These are phyloP conservation scores for Ustilago nuda DNA, from an alignment of 1,284 basidiomycete genomes.

Conservation along the genomic window DNA sequence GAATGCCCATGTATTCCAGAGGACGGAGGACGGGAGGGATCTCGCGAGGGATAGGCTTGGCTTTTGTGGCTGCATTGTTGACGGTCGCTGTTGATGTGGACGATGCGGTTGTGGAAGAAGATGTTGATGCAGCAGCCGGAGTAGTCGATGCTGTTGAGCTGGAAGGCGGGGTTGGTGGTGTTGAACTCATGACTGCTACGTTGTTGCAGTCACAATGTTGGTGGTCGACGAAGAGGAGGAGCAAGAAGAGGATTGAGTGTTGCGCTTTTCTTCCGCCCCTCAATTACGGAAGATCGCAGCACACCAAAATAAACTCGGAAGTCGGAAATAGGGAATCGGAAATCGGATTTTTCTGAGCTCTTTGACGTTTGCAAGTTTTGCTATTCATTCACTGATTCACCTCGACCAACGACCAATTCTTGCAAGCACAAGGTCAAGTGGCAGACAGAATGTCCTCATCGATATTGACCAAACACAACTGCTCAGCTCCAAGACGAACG, in stretches of 20 bases:
- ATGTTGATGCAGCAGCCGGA: slow-evolving; percentile 8
- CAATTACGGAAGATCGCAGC: slow-evolving; percentile 20
- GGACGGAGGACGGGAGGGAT: slow-evolving; percentile 63
- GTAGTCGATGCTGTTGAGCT: slow-evolving; percentile 9
- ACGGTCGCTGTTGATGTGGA: slow-evolving; percentile 11
- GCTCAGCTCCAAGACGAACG: slow-evolving; percentile 16
- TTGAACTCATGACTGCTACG: slow-evolving; percentile 24
- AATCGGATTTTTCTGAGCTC: not conserved
- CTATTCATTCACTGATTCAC: not conserved
- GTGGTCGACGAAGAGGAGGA: slow-evolving; percentile 3
- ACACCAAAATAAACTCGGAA: not conserved
- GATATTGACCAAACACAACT: not conserved
- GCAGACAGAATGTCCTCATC: slow-evolving; percentile 7
- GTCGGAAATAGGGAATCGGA: too few relatives aligned
- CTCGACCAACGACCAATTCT: not conserved
- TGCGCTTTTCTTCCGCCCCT: not conserved
- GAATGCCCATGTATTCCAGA: slow-evolving; percentile 72
- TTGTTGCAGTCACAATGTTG: slow-evolving; percentile 6
- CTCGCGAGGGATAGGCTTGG: slow-evolving; percentile 44
- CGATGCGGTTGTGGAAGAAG: slow-evolving; percentile 17
- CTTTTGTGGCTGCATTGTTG: slow-evolving; percentile 18
- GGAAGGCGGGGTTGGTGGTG: slow-evolving; percentile 17
- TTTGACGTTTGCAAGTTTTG: slow-evolving; percentile 1
- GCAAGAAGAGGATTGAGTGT: slow-evolving; percentile 5
- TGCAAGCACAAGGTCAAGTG: not conserved